phyloP scores from a whole-genome alignment of 148 eudicot genomes.

The Rheum nobile region DNA sequence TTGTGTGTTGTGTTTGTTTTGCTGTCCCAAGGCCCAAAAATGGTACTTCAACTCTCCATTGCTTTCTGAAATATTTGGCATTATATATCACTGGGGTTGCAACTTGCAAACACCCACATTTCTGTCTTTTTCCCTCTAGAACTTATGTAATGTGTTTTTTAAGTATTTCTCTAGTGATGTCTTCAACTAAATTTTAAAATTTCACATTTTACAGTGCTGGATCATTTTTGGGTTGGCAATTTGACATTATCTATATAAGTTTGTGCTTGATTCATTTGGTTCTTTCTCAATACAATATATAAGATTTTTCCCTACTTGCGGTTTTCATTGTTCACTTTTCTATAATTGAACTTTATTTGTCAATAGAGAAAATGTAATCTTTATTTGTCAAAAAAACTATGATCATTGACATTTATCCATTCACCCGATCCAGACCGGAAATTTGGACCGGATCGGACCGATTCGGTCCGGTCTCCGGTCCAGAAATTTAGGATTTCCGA shows the following conservation, averaged over 20 bases:
- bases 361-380: no score
- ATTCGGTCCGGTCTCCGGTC: no score
- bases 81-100: background rate
- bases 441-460: no score
- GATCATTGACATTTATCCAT: no score
- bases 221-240: background rate
- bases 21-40: background rate
- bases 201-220: background rate
- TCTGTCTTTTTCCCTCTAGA: background rate
- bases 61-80: background rate
- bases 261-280: no score
- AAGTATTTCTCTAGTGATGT: background rate
- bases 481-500: no score
- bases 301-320: no score
- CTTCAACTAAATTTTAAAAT: background rate
- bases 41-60: background rate
- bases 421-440: no score
- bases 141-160: background rate
- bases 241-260: background rate
- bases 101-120: background rate
- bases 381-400: no score
- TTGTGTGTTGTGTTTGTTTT: constrained; percentile 1
- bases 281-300: no score
- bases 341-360: no score
- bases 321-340: no score